Percentiles rank a stretch among this genome's conserved stretches.
Conservation (phyloP, 2,329 filamentous ascomycete genomes). For the Neonectria coccinea region DNA sequence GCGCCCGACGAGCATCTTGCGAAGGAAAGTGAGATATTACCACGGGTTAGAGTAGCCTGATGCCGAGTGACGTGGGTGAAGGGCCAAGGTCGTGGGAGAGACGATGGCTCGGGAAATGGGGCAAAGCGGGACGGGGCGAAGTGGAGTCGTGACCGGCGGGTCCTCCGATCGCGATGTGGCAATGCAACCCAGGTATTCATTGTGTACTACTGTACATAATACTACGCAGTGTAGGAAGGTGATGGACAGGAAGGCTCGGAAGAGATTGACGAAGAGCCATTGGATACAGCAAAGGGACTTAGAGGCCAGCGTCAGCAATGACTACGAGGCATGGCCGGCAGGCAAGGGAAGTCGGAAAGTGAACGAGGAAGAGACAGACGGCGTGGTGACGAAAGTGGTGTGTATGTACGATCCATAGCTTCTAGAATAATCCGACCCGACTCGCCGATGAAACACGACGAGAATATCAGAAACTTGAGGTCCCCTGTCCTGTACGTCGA, state of each 20-base stretch:
- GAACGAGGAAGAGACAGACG: background rate
- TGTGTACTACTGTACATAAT: background rate
- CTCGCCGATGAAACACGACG: constrained; percentile 30
- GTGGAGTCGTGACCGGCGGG: constrained; percentile 26
- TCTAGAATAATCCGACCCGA: constrained; percentile 40
- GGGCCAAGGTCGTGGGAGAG: constrained; percentile 11
- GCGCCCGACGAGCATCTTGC: constrained; percentile 27
- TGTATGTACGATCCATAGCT: constrained; percentile 25
- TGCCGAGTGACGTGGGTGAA: constrained; percentile 29
- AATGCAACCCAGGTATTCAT: constrained; percentile 2
- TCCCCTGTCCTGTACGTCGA: constrained; percentile 16
- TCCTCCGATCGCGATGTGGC: constrained; percentile 27
- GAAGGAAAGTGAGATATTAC: constrained; percentile 33
- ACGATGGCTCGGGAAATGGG: constrained; percentile 17
- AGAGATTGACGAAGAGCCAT: background rate
- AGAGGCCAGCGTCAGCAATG: constrained; percentile 14
- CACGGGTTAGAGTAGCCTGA: constrained; percentile 26
- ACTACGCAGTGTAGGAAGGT: too few species aligned
- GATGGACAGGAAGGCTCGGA: background rate
- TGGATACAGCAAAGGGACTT: constrained; percentile 12
- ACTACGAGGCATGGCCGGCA: constrained; percentile 9
- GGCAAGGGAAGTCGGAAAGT: constrained; percentile 12
- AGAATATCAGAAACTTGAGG: constrained; percentile 15
- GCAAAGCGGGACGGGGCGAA: constrained; percentile 29
- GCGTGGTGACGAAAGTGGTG: constrained; percentile 25